Base-by-base conservation (phyloP, 2,329 filamentous ascomycete species). In the Setomelanomma holmii region DNA sequence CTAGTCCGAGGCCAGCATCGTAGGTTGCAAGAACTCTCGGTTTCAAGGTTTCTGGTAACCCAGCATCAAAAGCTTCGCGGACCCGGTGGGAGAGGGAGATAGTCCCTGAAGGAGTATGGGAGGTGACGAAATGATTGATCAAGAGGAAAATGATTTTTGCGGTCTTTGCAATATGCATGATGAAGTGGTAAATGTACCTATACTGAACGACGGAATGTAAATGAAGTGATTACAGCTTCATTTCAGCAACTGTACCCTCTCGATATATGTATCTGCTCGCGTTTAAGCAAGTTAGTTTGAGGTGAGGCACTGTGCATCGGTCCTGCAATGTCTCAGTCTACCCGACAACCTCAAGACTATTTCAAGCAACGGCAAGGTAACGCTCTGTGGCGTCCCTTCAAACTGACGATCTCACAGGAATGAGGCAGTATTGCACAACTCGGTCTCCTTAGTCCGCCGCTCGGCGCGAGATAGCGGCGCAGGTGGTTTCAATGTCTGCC, bases 161-260 rank as follows among this genome's bases (percentile, higher is more conserved):
- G 23, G 22, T 40, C 10, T 39, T 53, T 43, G 40, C 19, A 30
- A 53, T 40, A 41, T 40, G 50, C 50, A 53, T 53, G 44, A 48
- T 48, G 33, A 43, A 47, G 19, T 19, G 17, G 33, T 41, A 38
- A 41, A 30, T 22, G 11, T 21, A 22, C 16, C 21, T 30, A 33
- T 45, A 36, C n/a, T 30, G 44, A 40, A 47, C 23, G 36, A 50
- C 42, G 38, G 20, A 36, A 49, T 19, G 38, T 27, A 21, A 27
- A 42, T 42, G 20, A 30, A 42, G 19, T 36, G 45, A 34, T 36
- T 38, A 19, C 16, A 19, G 27, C 7, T 47, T 40, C 20, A 41
- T 24, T 17, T 24, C n/a, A 21, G 21, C 20, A 41, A 41, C 20
- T 39, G 33, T 20, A 17, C 20, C 20, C n/a, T 27, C 35, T 22